Base-by-base conservation (phyloP, 2,329 filamentous ascomycete species). In the Ophiostoma novo-ulmi region DNA sequence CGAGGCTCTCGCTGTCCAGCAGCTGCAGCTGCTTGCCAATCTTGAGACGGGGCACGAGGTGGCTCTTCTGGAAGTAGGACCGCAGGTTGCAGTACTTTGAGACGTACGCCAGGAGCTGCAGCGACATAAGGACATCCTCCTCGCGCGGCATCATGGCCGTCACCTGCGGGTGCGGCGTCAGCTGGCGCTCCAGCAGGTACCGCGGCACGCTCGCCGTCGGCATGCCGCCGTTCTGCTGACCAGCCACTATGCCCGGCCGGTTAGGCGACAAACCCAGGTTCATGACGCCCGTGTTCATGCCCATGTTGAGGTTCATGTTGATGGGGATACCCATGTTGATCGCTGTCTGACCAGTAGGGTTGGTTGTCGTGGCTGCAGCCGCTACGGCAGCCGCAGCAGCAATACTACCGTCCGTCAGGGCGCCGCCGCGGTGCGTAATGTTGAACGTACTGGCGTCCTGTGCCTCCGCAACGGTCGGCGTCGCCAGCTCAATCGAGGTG, bases 21-120 rank as follows among this genome's bases (percentile, higher is more conserved):
- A 93, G 83, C 72, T 91, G 87, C 38, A 97, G 85, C 77, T 97
- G 94, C 74, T 90, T 89, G 72, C 93, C 91, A 75, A 99, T 94
- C 79, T 94, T 94, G 68, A 99, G 88, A 74, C 89, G 91, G 0
- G 95, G 95, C 5, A 99, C 95, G 13, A 98, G 84, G 77, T 99
- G 95, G 55, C 94, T 97, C 79, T 91, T 87, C 78, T 99, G 95
- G 79, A 99, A 99, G 80, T 97, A 99, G 5, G 92, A 90, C 22
- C 95, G 89, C 39, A 99, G 87, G 76, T 97, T 96, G 84, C 95
- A 98, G 81, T 99, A 99, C 80, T 99, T 99, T 35, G 94, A 97
- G 71, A 99, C 94, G 78, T 99, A 99, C 20, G 95, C 95, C 65
- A 99, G 86, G 26, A 99, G 87, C 80, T 99, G 95, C 52, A 99